These are phyloP conservation scores for Gleditsia sinensis DNA, from an alignment of 306 rosid species.

Conservation along the genomic window DNA sequence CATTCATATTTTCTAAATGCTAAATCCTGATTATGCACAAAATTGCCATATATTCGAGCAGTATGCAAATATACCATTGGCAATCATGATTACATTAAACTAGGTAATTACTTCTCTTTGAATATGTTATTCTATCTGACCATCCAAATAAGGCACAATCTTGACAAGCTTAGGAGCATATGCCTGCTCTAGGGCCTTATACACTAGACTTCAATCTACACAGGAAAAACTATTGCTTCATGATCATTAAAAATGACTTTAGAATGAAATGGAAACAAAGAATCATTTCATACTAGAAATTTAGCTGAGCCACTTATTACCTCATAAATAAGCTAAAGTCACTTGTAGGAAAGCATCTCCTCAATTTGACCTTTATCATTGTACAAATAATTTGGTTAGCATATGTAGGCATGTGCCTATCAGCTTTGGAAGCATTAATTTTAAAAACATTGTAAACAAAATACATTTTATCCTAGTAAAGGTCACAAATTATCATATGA, in stretches of 20 bases:
- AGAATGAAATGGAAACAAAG: slow-evolving; percentile 9
- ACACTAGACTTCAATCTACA: slow-evolving; percentile 12
- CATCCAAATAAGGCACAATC: neutral
- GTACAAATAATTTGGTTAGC: slow-evolving; percentile 79
- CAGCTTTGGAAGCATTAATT: slow-evolving; percentile 68
- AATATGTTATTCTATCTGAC: neutral
- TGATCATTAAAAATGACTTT: slow-evolving; percentile 18
- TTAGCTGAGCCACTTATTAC: slow-evolving; percentile 15
- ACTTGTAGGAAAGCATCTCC: slow-evolving; percentile 63
- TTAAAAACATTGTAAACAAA: slow-evolving; percentile 23
- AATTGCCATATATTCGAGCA: neutral
- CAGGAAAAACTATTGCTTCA: neutral
- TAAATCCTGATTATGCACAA: neutral
- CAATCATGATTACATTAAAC: neutral
- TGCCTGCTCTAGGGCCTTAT: neutral
- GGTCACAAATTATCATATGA: neutral
- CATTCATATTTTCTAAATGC: neutral
- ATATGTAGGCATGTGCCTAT: slow-evolving; percentile 79
- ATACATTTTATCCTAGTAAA: neutral
- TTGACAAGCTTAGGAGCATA: neutral
- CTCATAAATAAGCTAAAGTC: slow-evolving; percentile 20
- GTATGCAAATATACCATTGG: neutral
- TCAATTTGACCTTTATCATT: slow-evolving; percentile 88
- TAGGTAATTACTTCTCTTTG: slow-evolving; percentile 5
- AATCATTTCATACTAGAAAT: slow-evolving; percentile 1